Conservation (phyloP, 2,329 filamentous ascomycete genomes). For the Hypoxylon sp. region DNA sequence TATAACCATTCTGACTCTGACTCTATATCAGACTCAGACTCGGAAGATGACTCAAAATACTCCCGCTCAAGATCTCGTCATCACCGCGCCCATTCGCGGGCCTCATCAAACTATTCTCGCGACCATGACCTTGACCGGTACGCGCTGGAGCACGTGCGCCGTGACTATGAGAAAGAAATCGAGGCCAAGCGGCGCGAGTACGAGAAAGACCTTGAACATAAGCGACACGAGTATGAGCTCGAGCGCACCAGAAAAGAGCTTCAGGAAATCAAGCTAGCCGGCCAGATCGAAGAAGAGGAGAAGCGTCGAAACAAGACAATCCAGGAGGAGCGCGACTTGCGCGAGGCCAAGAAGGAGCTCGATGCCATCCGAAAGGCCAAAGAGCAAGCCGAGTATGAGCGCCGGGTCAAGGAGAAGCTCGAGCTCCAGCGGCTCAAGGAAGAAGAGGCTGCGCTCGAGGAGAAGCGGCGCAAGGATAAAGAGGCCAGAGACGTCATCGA, state of each 20-base stretch:
- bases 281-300: slow-evolving; percentile 53
- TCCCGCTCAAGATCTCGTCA: slow-evolving; percentile 43
- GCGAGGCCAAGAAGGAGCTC: slow-evolving; percentile 47
- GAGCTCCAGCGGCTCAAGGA: slow-evolving; percentile 58
- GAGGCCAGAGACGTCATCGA: slow-evolving; percentile 61
- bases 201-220: slow-evolving; percentile 50
- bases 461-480: slow-evolving; percentile 55
- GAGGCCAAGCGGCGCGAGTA: slow-evolving; percentile 45
- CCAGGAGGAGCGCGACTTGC: slow-evolving; percentile 51
- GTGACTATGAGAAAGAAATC: slow-evolving; percentile 45
- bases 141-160: slow-evolving; percentile 45
- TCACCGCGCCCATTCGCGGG: slow-evolving; percentile 45
- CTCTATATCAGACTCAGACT: slow-evolving; percentile 52
- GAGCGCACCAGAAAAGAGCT: slow-evolving; percentile 48
- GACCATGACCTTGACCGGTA: slow-evolving; percentile 47
- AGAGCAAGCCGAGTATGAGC: slow-evolving; percentile 58
- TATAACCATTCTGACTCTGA: slow-evolving; percentile 53
- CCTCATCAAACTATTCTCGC: slow-evolving; percentile 46
- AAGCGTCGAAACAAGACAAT: slow-evolving; percentile 51
- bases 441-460: slow-evolving; percentile 55
- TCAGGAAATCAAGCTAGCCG: slow-evolving; percentile 54
- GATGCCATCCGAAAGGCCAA: slow-evolving; percentile 52
- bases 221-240: slow-evolving; percentile 53
- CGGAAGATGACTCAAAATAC: slow-evolving; percentile 42
- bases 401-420: slow-evolving; percentile 61